Base-by-base conservation (phyloP, 1,139 yeast species). In the Blastobotrys indianensis region DNA sequence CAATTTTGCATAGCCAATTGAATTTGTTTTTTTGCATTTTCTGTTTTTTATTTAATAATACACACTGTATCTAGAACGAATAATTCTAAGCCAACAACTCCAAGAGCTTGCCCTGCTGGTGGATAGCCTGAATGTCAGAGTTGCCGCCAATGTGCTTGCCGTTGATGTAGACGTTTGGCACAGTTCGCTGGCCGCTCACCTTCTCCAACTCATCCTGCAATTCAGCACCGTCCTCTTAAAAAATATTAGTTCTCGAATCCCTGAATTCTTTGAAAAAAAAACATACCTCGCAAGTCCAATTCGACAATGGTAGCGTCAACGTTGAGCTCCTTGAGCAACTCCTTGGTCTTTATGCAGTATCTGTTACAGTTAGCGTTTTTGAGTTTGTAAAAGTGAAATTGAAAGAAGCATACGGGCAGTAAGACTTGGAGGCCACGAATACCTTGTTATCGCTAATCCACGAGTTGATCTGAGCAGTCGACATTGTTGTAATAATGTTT, bases 91-190 rank as follows among this genome's bases (percentile, higher is more conserved):
- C 32, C 33, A 39, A 39, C n/a, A 44, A 31, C 23, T 35, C 32
- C 41, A 33, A 32, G 13, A 48, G 39, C 37, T 45, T 37, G 17
- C 49, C 49, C 10, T 11, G 3, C 12, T 38, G 31, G 33, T 57
- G 39, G 32, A 56, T 52, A 33, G 57, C 52, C 69, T 86, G 94
- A 52, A 90, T 72, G 57, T 85, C 95, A 44, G 90, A 81, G 76
- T 86, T 85, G 52, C 98, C 98, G 53, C 98, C 98, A 60, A 92
- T 79, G 71, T 88, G 96, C 68, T 86, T 75, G 51, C 95, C 96
- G 45, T 76, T 80, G 64, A 92, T 88, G 69, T 83, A 88, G 54
- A 92, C 77, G 67, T 85, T 90, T 54, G 98, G 98, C 50, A 92
- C 97, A 35, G 97, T 87, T 58, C 80, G 76, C 72, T 92, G 97